Evolutionary conservation across 495 filamentous ascomycete species (phyloP), one percentile per base, ranked within the genome.

Genomic region (Penicillium parvum): DNA sequence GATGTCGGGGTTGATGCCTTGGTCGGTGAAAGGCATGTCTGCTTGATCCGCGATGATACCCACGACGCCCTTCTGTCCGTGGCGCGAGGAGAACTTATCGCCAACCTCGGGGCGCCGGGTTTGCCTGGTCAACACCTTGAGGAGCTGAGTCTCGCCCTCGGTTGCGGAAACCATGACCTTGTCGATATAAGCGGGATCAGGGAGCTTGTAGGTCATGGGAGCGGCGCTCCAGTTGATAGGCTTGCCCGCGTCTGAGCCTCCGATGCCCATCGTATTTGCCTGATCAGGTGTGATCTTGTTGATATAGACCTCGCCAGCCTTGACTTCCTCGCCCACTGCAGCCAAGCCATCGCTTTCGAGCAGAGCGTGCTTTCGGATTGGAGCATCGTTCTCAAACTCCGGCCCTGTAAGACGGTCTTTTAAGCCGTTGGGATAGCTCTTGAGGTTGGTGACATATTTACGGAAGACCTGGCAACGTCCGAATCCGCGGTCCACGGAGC

Each of bases 21-120:
- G 71, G 65, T 97, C 91, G 7, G 85, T 84, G 69, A 99, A 99
- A 1, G 92, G 92, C 85, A 99, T 86, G 60, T 99, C 92, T 49
- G 89, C 88, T 65, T 96, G 90, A 32, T 94, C 83, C 23, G 88
- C 88, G 41, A 97, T 95, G 59, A 96, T 91, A 28, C 92, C 92
- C 1, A 92, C 88, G 14, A 97, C 94, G 76, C 92, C 92, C 68
- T 98, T 98, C 65, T 98, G 92, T 29, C 92, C 92, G 70, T 98
- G 92, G 15, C 92, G 85, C 6, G 91, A 96, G 21, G 92, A 96
- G 71, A 98, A 98, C 64, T 98, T 98, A 65, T 98, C 92, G 34
- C 92, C 92, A 6, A 97, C 74, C 60, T 99, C 94, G 0, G 92
- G 92, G 5, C 89, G 78, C 21, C 94, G 83, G 0, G 92, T 99